Base-by-base conservation (phyloP, 2,329 filamentous ascomycete species). In the Botrytis galanthina region DNA sequence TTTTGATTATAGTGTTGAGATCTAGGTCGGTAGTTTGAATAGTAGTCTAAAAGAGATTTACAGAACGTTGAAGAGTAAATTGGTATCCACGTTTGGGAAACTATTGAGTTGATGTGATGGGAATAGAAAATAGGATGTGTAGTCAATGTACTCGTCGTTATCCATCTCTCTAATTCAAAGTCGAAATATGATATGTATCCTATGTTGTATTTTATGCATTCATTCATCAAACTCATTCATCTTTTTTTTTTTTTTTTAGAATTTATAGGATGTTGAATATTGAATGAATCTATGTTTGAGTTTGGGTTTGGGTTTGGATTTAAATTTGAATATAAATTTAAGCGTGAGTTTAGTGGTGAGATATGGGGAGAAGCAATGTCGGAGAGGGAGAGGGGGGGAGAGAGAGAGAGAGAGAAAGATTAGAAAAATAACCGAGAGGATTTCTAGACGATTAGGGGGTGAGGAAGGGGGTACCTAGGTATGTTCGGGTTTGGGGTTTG, bases 11-110 rank as follows among this genome's bases (percentile, higher is more conserved):
- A 14, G 12, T 3, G 26, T 54, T 54, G 48, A 54, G 48, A 54
- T 14, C 48, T 54, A 14, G 26, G 48, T 54, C 14, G 10, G 26
- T 12, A 16, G 26, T 14, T n/a, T 54, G 1, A 5, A n/a, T 3
- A 3, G n/a, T n/a, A n/a, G 10, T 54, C 10, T 12, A 48, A 26
- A 14, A 48, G 10, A 51, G 0, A 51, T n/a, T 6, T 2, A 14
- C 10, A 4, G 9, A n/a, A 2, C 0, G 4, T 2, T 10, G n/a
- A 12, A 12, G 4, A 10, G 26, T 29, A 29, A 12, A 29, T 29
- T 29, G n/a, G 1, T 42, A 42, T 16, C 3, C 39, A 42, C 14
- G 39, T 42, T 12, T 42, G 12, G 39, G 14, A 42, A 1, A 54
- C 26, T n/a, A 6, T 16, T 54, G 48, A 54, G 12, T 16, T 8